Evolutionary conservation across 1,284 basidiomycete genomes (phyloP).

Genomic region (Pseudozyma sp.): DNA sequence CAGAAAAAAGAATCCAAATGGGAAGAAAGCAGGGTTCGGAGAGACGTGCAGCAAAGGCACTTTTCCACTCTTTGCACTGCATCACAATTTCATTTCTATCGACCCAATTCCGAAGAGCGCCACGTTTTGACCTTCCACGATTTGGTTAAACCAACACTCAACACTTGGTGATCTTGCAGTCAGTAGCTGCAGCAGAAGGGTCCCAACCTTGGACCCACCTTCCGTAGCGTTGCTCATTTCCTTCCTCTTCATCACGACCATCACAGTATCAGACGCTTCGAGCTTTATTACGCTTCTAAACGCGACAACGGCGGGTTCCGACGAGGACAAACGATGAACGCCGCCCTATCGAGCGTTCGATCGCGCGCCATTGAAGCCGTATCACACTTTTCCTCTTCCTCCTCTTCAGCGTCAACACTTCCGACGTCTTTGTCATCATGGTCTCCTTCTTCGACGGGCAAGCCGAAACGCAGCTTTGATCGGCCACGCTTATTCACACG

Average conservation of each 20-base stretch:
- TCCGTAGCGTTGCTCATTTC: no score
- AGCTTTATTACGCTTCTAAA: neutral
- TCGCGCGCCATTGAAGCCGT: slow-evolving; percentile 37
- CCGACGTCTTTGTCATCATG: slow-evolving; percentile 12
- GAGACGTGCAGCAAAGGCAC: no score
- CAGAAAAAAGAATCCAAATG: no score
- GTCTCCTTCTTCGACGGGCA: slow-evolving; percentile 4
- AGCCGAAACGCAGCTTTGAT: slow-evolving; percentile 18
- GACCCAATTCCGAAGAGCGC: no score
- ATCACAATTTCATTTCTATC: no score
- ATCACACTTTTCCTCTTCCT: slow-evolving; percentile 10
- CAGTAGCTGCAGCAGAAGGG: no score
- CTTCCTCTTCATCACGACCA: neutral
- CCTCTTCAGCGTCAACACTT: neutral
- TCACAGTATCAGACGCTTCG: neutral
- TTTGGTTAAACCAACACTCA: no score
- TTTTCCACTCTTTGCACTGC: no score
- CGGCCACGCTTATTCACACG: slow-evolving; percentile 30
- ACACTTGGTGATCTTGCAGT: no score
- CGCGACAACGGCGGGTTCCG: neutral
- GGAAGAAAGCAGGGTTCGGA: no score
- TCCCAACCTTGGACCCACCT: no score
- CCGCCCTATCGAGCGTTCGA: slow-evolving; percentile 26
- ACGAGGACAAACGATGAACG: slow-evolving; percentile 21
- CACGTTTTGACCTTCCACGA: no score